phyloP scores from a whole-genome alignment of 495 filamentous ascomycete species.

The Penicillium silybi region DNA sequence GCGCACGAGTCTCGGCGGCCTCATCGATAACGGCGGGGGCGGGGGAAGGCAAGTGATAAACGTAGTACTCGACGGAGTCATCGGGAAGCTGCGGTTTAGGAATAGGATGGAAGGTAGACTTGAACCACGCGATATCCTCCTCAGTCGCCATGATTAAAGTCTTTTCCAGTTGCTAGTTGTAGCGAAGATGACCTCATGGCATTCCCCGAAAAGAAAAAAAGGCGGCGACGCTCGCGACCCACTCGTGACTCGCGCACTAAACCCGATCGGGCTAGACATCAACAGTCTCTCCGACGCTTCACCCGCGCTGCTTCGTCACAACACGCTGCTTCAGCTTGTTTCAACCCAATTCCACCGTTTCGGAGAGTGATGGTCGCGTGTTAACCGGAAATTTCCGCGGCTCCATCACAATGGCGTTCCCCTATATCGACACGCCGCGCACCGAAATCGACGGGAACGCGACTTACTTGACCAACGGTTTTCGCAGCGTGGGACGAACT shows the following conservation, averaged over 20 bases:
- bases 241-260: conserved; percentile 26
- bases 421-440: conserved; percentile 72
- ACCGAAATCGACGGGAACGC: conserved; percentile 72
- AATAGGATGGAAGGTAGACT: conserved; percentile 51
- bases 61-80: conserved; percentile 80
- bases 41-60: conserved; percentile 61
- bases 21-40: conserved; percentile 44
- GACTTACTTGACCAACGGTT: conserved; percentile 66
- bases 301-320: conserved; percentile 26
- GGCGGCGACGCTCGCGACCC: conserved; percentile 26
- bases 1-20: conserved; percentile 49
- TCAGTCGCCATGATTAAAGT: conserved; percentile 37
- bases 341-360: conserved; percentile 1
- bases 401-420: conserved; percentile 37
- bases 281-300: conserved; percentile 33
- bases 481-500: conserved; percentile 42
- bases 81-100: conserved; percentile 72
- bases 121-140: conserved; percentile 48
- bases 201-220: conserved; percentile 25
- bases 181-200: conserved; percentile 37
- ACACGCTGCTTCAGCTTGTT: conserved; percentile 31
- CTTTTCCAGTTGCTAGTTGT: background rate
- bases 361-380: conserved; percentile 28
- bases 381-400: conserved; percentile 19
- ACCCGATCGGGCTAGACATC: conserved; percentile 38